A percentile compares a stretch with the other conserved stretches of the same genome.
These are phyloP conservation scores for Bipolaris oryzae DNA, from an alignment of 2,329 filamentous ascomycete species.

Conservation along the genomic window DNA sequence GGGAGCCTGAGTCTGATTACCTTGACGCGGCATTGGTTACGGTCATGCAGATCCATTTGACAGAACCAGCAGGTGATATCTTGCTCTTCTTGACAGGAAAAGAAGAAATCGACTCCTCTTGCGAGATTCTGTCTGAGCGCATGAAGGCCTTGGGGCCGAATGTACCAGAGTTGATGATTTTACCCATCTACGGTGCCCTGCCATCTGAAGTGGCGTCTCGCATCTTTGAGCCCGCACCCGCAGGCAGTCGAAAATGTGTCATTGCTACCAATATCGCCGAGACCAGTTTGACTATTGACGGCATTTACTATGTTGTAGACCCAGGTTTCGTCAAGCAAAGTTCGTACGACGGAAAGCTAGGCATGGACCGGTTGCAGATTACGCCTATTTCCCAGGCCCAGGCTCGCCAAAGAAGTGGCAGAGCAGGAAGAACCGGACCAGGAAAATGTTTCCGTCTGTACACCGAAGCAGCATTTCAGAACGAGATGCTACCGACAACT, in stretches of 20 bases:
- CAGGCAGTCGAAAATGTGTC: conserved; percentile 87
- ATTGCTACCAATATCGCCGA: conserved; percentile 99
- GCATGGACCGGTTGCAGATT: conserved; percentile 95
- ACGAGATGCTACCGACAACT: conserved; percentile 94
- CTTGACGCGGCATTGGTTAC: conserved; percentile 92
- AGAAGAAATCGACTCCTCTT: conserved; percentile 95
- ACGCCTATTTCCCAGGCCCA: conserved; percentile 97
- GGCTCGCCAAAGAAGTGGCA: conserved; percentile 89
- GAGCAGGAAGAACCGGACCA: conserved; percentile 91
- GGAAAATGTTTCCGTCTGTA: conserved; percentile 91
- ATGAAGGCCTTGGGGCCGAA: conserved; percentile 94
- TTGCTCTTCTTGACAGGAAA: conserved; percentile 96
- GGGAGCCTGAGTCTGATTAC: conserved; percentile 95
- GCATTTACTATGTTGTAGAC: conserved; percentile 96
- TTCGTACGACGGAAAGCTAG: conserved; percentile 93
- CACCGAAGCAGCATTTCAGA: conserved; percentile 92
- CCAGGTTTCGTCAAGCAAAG: conserved; percentile 98
- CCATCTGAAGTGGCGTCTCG: conserved; percentile 91
- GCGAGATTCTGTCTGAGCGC: conserved; percentile 88
- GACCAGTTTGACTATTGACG: conserved; percentile 96
- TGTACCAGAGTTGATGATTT: conserved; percentile 88
- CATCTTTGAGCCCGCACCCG: conserved; percentile 92
- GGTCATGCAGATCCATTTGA: conserved; percentile 97
- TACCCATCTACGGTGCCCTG: conserved; percentile 94
- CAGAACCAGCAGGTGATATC: conserved; percentile 90